These are phyloP conservation scores for Mycena rosella DNA, from an alignment of 768 basidiomycete species.

Conservation along the genomic window DNA sequence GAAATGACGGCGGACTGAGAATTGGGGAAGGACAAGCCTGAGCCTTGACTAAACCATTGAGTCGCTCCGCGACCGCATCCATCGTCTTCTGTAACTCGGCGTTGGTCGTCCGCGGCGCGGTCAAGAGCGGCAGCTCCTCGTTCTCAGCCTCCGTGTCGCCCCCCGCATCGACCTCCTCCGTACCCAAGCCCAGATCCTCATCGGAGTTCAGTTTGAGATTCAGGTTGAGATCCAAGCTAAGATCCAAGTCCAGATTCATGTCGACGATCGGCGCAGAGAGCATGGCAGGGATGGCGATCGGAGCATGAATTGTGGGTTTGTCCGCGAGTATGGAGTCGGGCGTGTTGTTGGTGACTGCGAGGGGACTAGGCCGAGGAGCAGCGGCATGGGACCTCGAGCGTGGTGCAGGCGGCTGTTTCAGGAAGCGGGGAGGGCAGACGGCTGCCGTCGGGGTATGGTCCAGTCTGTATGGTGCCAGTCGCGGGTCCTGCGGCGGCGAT, in stretches of 20 bases:
- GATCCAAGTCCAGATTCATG: conserved; percentile 29
- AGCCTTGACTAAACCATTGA: conserved; percentile 51
- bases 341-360: not conserved
- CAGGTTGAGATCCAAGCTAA: conserved; percentile 31
- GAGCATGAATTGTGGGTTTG: conserved; percentile 26
- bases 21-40: conserved; percentile 37
- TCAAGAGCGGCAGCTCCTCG: conserved; percentile 51
- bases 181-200: conserved; percentile 18
- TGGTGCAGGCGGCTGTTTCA: conserved; percentile 17
- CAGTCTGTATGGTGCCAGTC: not conserved
- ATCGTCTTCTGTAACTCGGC: conserved; percentile 56
- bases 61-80: conserved; percentile 60
- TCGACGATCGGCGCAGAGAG: conserved; percentile 24
- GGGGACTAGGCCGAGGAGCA: conserved; percentile 9
- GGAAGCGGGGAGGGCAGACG: conserved; percentile 16
- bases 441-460: not conserved
- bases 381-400: conserved; percentile 17
- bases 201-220: conserved; percentile 28
- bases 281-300: conserved; percentile 14
- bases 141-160: conserved; percentile 10
- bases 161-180: conserved; percentile 7
- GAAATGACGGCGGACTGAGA: conserved; percentile 35
- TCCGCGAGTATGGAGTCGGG: not conserved
- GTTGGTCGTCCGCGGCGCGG: conserved; percentile 57
- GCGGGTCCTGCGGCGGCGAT: conserved; percentile 19